Conservation (phyloP, 805 yeast species). For the Starmerella vaccinii region DNA sequence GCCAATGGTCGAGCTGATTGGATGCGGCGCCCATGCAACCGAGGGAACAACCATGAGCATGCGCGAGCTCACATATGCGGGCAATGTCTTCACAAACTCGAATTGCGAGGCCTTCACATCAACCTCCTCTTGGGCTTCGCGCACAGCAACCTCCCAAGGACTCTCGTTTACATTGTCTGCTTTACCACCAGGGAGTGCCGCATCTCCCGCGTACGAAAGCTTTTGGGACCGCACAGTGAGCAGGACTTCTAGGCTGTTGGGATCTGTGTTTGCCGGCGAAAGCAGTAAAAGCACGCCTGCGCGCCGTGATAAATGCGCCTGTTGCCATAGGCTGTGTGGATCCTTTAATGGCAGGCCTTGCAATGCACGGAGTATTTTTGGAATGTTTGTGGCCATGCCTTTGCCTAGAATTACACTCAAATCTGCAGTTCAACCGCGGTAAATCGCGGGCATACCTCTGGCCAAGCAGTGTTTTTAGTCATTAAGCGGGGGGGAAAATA, state of each 20-base stretch:
- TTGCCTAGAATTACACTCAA: no score
- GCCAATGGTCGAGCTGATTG: background rate
- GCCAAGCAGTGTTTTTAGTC: no score
- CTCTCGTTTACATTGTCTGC: constrained; percentile 57
- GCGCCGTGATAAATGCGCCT: constrained; percentile 54
- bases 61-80: constrained; percentile 73
- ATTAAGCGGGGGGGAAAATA: no score
- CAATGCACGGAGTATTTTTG: background rate
- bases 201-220: constrained; percentile 77
- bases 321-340: constrained; percentile 37
- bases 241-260: constrained; percentile 66
- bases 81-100: constrained; percentile 53
- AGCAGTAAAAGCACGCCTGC: constrained; percentile 71
- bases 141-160: constrained; percentile 62
- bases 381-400: background rate
- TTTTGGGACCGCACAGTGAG: constrained; percentile 66
- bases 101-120: constrained; percentile 55
- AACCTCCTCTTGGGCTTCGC: constrained; percentile 83
- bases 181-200: constrained; percentile 89
- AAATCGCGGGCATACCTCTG: no score
- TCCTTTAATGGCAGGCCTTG: constrained; percentile 3
- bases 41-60: constrained; percentile 77
- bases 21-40: constrained; percentile 26
- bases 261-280: constrained; percentile 39
- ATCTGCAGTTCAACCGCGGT: no score